Base-by-base conservation (phyloP, 2,329 filamentous ascomycete species). In the Colletotrichum chlorophyti region DNA sequence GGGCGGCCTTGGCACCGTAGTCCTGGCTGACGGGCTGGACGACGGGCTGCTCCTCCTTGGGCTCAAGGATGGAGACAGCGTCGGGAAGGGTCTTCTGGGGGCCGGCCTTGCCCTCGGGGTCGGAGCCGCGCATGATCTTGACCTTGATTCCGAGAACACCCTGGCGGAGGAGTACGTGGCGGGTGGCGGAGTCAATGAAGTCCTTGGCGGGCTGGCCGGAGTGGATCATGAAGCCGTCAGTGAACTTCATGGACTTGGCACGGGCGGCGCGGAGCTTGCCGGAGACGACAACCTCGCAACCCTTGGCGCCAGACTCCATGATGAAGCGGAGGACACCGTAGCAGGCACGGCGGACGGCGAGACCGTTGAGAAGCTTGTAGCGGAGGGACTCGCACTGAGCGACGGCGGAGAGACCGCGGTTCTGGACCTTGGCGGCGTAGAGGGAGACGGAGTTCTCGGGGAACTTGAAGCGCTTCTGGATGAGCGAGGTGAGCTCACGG, bases 401-500 rank as follows among this genome's bases (percentile, higher is more conserved):
- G 83, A 99, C 95, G 77, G 95, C 95, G 74, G 94, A 98, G 70
- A 99, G 93, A 91, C 95, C 95, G 79, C 95, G 94, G 87, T 97
- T 98, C 88, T 98, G 95, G 77, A 99, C 95, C 90, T 99, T 99
- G 82, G 95, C 96, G 83, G 95, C 95, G 82, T 99, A 99, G 76
- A 99, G 93, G 69, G 95, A 98, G 79, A 99, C 95, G 72, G 91
- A 96, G 91, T 98, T 98, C 86, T 98, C 94, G 83, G 95, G 94
- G 90, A 99, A 99, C 88, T 97, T 97, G 91, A 99, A 99, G 78
- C 95, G 93, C 91, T 99, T 98, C 87, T 99, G 96, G 87, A 99
- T 99, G 79, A 99, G 90, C 75, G 93, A 97, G 79, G 95, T 99
- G 82, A 99, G 93, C 88, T 99, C 95, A 81, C 95, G 94, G 82